Evolutionary conservation across 257 asterid species (phyloP), one percentile per base, ranked within the genome.

Genomic region (Misopates orontium): DNA sequence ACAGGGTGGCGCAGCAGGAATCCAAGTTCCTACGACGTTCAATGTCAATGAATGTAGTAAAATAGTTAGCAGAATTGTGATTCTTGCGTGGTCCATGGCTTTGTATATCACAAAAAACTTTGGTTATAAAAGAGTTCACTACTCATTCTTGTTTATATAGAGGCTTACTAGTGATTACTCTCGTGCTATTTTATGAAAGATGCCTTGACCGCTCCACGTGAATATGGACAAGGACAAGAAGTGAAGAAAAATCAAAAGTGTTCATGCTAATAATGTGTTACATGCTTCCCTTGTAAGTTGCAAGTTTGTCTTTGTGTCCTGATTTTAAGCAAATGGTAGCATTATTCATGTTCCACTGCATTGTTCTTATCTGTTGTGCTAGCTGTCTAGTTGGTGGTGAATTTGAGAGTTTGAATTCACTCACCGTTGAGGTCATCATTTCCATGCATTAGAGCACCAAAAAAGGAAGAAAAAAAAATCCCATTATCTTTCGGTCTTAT

Each of bases 1-100:
- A 32, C 94, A 83, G 10, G 76, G 77, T 21, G 84, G 60, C 22
- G 48, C n/a, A 8, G 72, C 25, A 36, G 21, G 42, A 24, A 47
- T 4, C 32, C 66, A 32, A 56, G 60, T 51, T 56, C 16, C 72
- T 12, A 14, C 25, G n/a, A 47, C 55, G 13, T 14, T 3, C 20
- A 24, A 4, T 3, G 70, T 44, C 13, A 57, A 8, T 31, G 64
- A 69, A 58, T 58, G 41, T 8, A 80, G 36, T 16, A 72, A 20
- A 8, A 62, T 0, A n/a, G 56, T n/a, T 2, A 51, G 10, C 3
- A 72, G 11, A 13, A 67, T 17, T 67, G 23, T 28, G 7, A 28
- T 7, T 28, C 7, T 66, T 49, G 52, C 13, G 4, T 41, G 28
- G 61, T 63, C 61, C 84, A 76, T 75, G 75, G 56, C n/a, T 44